Conservation (phyloP, 257 asterid species). For the Solanum ossicruentum region DNA sequence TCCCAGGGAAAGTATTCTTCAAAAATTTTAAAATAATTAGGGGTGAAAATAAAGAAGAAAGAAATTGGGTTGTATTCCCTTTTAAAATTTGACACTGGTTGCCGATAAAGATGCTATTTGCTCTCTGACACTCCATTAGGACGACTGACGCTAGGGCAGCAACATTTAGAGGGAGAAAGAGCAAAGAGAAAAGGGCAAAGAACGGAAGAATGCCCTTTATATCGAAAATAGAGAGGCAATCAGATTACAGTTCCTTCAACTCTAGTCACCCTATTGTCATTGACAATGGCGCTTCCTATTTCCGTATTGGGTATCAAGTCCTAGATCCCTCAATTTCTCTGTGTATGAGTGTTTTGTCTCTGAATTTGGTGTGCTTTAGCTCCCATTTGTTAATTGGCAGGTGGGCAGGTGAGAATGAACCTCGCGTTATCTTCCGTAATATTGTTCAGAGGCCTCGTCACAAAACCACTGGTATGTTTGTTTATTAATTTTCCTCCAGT, state of each 20-base stretch:
- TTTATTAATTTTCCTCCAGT: background rate
- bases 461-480: conserved; percentile 58
- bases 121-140: background rate
- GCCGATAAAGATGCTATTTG: background rate
- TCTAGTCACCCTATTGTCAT: conserved; percentile 75
- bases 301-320: conserved; percentile 70
- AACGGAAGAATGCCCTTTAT: conserved; percentile 58
- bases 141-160: background rate
- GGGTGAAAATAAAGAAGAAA: no score
- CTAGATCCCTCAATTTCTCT: conserved; percentile 9
- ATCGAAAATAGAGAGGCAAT: conserved; percentile 60
- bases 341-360: background rate
- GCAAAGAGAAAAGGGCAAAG: background rate
- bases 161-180: background rate
- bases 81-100: no score
- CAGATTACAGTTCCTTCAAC: conserved; percentile 62
- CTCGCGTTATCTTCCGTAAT: conserved; percentile 87
- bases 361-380: background rate
- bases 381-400: conserved; percentile 18
- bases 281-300: conserved; percentile 94
- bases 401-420: conserved; percentile 94
- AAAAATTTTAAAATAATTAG: no score
- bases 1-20: no score
- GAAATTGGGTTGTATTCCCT: no score
- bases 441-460: conserved; percentile 98